phyloP scores from a whole-genome alignment of 2,329 filamentous ascomycete species.

The Neofusicoccum parvum region DNA sequence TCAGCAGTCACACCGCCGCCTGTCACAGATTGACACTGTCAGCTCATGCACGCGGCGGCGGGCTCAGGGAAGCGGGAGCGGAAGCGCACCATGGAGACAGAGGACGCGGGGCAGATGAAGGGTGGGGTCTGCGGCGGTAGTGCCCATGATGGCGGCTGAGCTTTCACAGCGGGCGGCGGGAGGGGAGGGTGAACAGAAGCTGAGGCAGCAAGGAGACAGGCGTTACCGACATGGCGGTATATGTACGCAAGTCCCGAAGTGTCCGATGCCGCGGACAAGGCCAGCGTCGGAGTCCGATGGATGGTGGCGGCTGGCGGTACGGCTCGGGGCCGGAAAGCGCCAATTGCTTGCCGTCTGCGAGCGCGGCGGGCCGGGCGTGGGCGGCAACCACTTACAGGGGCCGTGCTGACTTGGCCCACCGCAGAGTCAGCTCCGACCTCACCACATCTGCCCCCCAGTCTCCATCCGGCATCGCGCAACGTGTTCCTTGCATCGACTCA shows the following conservation, averaged over 20 bases:
- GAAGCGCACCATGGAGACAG: slow-evolving; percentile 65
- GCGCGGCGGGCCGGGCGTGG: not conserved
- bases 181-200: not conserved
- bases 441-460: not conserved
- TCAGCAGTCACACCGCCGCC: slow-evolving; percentile 71
- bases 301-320: not conserved
- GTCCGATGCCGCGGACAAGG: not conserved
- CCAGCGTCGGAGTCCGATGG: slow-evolving; percentile 2
- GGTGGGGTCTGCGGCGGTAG: slow-evolving; percentile 30
- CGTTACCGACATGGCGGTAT: not conserved
- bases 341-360: not conserved
- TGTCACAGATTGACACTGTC: not conserved
- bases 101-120: slow-evolving; percentile 66
- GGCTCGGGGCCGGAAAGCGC: not conserved
- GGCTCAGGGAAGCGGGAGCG: not conserved
- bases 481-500: not conserved
- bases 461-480: not conserved
- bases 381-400: not conserved
- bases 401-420: not conserved
- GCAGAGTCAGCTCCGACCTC: not conserved
- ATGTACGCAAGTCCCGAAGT: not conserved
- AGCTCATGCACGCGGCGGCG: not conserved
- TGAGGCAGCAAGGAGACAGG: not conserved
- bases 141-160: slow-evolving; percentile 7
- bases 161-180: not conserved